Evolutionary conservation across 1,284 basidiomycete genomes (phyloP), one percentile per base, ranked within the genome.

Genomic region (Cystobasidiaceae sp.): DNA sequence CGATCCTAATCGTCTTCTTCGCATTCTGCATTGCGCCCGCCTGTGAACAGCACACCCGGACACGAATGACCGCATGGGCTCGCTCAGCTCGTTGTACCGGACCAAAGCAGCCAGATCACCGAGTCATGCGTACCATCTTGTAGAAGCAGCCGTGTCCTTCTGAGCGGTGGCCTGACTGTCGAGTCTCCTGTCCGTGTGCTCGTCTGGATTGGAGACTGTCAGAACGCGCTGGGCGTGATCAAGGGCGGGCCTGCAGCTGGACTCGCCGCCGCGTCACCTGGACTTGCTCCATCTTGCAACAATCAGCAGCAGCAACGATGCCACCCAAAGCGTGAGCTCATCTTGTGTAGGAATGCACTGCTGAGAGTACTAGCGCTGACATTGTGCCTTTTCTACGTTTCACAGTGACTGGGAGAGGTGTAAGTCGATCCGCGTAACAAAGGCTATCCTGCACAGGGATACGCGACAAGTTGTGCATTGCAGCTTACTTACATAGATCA

Each of bases 341-440:
- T 30, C 23, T n/a, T n/a, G n/a, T n/a, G n/a, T n/a, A n/a, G n/a
- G n/a, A n/a, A n/a, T n/a, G n/a, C n/a, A n/a, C n/a, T n/a, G n/a
- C n/a, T n/a, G 8, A 28, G 0, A 11, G 13, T 34, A 44, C 25
- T 45, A 2, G 27, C n/a, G 23, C 33, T 25, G n/a, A 32, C 59
- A 23, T 60, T 66, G 43, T 52, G 56, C 9, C 28, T 23, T 32
- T 41, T 21, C 23, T 37, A 0, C 21, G 15, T 11, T 5, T 17
- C 25, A 13, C 73, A 94, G 91, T 74, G 89, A 97, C 78, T 96
- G 93, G 93, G 93, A 97, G 79, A 96, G 94, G 78, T 94, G 92
- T 93, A 76, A 67, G 87, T 78, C 44, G 28, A 48, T n/a, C n/a
- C n/a, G n/a, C n/a, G n/a, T n/a, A 19, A 50, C 37, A 52, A 59